Evolutionary conservation across 345 rosid genomes (phyloP).

Genomic region (Euphorbia lathyris): DNA sequence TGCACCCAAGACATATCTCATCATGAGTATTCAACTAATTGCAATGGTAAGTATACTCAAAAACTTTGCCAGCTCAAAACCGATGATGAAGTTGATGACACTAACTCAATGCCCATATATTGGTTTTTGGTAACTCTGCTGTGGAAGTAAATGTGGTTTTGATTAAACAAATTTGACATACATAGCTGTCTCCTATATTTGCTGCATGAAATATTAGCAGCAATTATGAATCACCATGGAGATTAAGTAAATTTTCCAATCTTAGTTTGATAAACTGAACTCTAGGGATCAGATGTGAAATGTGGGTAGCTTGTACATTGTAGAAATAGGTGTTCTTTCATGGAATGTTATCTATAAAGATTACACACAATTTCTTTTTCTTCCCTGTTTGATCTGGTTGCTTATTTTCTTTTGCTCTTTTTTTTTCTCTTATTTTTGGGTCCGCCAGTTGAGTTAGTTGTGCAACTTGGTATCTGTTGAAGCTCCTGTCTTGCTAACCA

Average conservation of each 20-base stretch:
- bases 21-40: background rate
- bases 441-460: background rate
- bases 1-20: too few species aligned
- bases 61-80: conserved; percentile 1
- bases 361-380: background rate
- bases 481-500: conserved; percentile 3
- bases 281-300: background rate
- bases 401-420: background rate
- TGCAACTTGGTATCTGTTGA: background rate
- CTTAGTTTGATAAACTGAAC: background rate
- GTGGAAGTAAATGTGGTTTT: background rate
- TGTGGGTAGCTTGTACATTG: background rate
- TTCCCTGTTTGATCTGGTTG: background rate
- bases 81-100: background rate
- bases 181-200: background rate
- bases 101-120: background rate
- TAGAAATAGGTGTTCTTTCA: background rate
- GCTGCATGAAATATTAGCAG: background rate
- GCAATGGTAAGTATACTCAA: background rate
- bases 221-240: background rate
- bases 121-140: background rate
- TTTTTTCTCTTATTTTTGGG: background rate
- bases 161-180: background rate
- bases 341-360: background rate
- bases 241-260: background rate